These are phyloP conservation scores for Rhinocladiella similis DNA, from an alignment of 2,329 filamentous ascomycete genomes.

Conservation along the genomic window DNA sequence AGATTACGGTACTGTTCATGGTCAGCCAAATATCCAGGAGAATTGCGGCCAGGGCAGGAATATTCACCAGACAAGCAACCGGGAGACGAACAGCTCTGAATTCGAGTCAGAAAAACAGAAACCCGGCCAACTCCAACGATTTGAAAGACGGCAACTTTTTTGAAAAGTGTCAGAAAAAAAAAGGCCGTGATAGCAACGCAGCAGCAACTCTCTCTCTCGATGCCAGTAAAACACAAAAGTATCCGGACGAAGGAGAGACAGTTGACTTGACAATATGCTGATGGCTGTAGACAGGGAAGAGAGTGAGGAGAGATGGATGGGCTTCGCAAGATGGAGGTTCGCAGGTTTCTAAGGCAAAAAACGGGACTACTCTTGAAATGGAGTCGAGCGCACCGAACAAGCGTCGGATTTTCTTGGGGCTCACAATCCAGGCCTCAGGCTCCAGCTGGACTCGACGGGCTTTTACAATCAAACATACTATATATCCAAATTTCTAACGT, in stretches of 20 bases:
- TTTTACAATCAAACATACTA: no score
- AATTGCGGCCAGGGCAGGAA: not conserved
- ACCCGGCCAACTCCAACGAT: slow-evolving; percentile 28
- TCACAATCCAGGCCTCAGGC: not conserved
- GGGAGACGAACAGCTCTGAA: slow-evolving; percentile 15
- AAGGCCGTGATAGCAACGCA: slow-evolving; percentile 6
- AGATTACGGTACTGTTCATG: slow-evolving; percentile 8
- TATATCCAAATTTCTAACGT: no score
- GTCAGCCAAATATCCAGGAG: slow-evolving; percentile 10
- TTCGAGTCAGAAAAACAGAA: slow-evolving; percentile 25
- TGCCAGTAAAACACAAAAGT: slow-evolving; percentile 29
- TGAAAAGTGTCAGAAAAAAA: no score
- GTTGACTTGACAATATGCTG: slow-evolving; percentile 29
- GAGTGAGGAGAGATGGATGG: slow-evolving; percentile 23
- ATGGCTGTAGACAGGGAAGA: slow-evolving; percentile 33
- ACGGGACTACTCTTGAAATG: slow-evolving; percentile 1
- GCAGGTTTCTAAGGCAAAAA: slow-evolving; percentile 1
- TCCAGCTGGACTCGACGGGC: not conserved
- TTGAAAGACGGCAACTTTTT: not conserved
- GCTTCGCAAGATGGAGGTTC: slow-evolving; percentile 29
- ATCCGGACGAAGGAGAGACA: slow-evolving; percentile 35
- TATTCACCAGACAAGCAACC: slow-evolving; percentile 15
- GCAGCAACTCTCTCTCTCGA: slow-evolving; percentile 14
- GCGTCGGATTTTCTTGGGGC: not conserved
- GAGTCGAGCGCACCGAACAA: not conserved